phyloP scores from a whole-genome alignment of 2,329 filamentous ascomycete genomes.

The Dothideomycetidae sp. region DNA sequence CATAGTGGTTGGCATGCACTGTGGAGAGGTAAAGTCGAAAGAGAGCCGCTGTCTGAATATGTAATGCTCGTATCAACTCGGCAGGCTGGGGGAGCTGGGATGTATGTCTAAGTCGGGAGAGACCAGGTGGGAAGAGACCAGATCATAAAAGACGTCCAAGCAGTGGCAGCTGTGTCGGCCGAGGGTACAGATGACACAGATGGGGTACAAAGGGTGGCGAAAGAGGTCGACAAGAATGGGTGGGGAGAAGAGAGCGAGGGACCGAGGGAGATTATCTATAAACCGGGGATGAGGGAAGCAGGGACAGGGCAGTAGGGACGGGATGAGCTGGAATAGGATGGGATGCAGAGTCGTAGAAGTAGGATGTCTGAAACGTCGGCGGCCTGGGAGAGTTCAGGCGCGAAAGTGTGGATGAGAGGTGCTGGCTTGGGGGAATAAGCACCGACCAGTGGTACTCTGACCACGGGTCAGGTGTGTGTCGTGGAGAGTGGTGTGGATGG shows the following conservation, averaged over 20 bases:
- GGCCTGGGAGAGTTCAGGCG: slow-evolving; percentile 7
- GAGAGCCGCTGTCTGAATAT: too few species aligned
- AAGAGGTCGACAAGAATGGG: slow-evolving; percentile 1
- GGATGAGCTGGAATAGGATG: too few species aligned
- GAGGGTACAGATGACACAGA: slow-evolving; percentile 3
- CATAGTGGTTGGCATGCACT: slow-evolving; percentile 5
- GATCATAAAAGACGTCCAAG: neutral
- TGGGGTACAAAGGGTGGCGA: slow-evolving; percentile 4
- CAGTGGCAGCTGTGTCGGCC: slow-evolving; percentile 1
- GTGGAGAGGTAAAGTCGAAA: slow-evolving; percentile 1
- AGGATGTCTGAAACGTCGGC: slow-evolving; percentile 9
- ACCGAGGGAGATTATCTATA: neutral
- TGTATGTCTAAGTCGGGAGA: slow-evolving; percentile 2
- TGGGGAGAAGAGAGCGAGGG: neutral
- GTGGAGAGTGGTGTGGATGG: neutral
- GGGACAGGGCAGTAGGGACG: neutral
- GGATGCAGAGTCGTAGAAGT: slow-evolving; percentile 7
- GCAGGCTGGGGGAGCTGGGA: neutral
- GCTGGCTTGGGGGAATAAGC: slow-evolving; percentile 3
- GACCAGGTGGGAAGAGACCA: neutral
- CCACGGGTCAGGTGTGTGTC: slow-evolving; percentile 8
- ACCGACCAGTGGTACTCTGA: slow-evolving; percentile 8
- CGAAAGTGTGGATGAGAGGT: slow-evolving; percentile 3
- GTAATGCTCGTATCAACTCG: too few species aligned
- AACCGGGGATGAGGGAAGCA: neutral